Base-by-base conservation (phyloP, 768 basidiomycete genomes). In the Panaeolus papilionaceus region DNA sequence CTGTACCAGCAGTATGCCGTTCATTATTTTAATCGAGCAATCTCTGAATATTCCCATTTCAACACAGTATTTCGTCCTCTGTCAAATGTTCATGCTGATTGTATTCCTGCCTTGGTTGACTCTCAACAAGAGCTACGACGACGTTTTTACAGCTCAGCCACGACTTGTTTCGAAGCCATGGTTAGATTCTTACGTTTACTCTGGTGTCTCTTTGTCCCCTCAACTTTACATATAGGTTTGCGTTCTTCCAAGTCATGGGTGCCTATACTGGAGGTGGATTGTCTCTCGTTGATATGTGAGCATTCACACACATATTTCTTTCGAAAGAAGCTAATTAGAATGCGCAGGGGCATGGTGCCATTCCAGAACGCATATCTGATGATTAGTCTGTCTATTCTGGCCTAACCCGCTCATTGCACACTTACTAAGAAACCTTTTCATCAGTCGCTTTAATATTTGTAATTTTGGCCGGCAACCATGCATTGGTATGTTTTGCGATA, bases 381-480 rank as follows among this genome's bases (percentile, higher is more conserved):
- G 88, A 85, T 89, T 28, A 80, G 84, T 83, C 65, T 38, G 81
- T 73, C 3, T 10, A 33, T n/a, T 63, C 42, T 14, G 42, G 20
- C 20, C 6, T 20, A 49, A 49, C 8, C 23, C 20, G 47, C 16
- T 4, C 16, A 4, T 33, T 58, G 61, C 38, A 33, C 20, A 16
- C 16, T 65, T 37, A 66, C 61, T 45, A 28, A 11, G 11, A 42
- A 61, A 14, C 20, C 1, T 49, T 3, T 61, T 51, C 37, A 38
- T 12, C 65, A 86, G 84, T 89, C 71, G 76, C 83, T 38, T 73
- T 92, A 70, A 83, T 88, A 10, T 82, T 91, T 42, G 79, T 85
- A 14, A 92, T 94, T 67, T 78, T 93, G 38, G 92, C 90, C 26
- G 92, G 92, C 18, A 94, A 94, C 72, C 92, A 91, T 69, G 91